phyloP scores from a whole-genome alignment of 805 yeast genomes.

The Starmera pachycereana region DNA sequence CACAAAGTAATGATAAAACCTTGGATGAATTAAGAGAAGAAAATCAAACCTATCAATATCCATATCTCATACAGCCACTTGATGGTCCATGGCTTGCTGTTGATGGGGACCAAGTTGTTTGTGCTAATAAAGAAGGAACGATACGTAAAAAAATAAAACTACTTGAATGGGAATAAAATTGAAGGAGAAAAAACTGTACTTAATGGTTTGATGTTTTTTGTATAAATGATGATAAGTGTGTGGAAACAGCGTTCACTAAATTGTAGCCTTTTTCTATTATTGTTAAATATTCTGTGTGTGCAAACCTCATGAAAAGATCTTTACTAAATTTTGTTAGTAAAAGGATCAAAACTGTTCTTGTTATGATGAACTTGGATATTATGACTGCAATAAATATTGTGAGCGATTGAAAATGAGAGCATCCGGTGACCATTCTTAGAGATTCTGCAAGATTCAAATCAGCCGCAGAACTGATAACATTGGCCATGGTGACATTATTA shows the following conservation, averaged over 20 bases:
- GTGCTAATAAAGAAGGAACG: conserved; percentile 35
- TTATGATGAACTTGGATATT: conserved; percentile 4
- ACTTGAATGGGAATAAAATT: conserved; percentile 31
- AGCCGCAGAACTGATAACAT: conserved; percentile 49
- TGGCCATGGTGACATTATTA: conserved; percentile 61
- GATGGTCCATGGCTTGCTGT: conserved; percentile 83
- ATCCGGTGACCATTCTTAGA: conserved; percentile 32
- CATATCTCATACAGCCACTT: conserved; percentile 53
- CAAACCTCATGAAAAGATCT: too few species aligned
- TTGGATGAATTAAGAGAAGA: conserved; percentile 72
- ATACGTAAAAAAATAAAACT: conserved; percentile 24
- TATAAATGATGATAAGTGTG: too few species aligned
- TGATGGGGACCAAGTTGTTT: conserved; percentile 43
- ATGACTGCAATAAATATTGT: conserved; percentile 6
- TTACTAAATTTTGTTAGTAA: conserved; percentile 4
- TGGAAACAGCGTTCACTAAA: too few species aligned
- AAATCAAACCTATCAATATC: conserved; percentile 67
- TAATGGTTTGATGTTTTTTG: too few species aligned
- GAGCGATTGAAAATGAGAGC: conserved; percentile 7
- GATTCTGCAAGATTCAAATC: conserved; percentile 60
- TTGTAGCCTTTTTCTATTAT: too few species aligned
- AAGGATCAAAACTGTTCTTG: conserved; percentile 9
- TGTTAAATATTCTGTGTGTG: too few species aligned
- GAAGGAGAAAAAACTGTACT: too few species aligned
- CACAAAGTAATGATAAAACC: conserved; percentile 28